phyloP scores from a whole-genome alignment of 768 basidiomycete species.

The Psilocybe tampanensis region DNA sequence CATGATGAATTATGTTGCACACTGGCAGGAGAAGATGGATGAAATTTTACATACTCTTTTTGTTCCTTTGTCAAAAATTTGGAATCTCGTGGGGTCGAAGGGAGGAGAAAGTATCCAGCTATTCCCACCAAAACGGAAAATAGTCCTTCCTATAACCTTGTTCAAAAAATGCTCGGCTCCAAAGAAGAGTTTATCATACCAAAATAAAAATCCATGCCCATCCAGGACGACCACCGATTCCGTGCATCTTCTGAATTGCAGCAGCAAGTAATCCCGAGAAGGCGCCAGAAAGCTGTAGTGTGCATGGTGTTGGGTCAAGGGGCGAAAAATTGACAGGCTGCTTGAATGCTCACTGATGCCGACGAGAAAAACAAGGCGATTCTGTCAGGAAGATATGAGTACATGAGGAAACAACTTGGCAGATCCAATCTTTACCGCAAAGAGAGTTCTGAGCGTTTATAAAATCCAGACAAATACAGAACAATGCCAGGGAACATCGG shows the following conservation, averaged over 20 bases:
- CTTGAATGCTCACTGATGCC: conserved; percentile 28
- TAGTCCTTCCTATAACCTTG: conserved; percentile 38
- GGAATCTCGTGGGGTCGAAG: conserved; percentile 33
- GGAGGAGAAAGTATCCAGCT: conserved; percentile 39
- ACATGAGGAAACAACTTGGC: not conserved
- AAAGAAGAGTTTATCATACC: conserved; percentile 23
- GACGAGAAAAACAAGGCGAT: conserved; percentile 40
- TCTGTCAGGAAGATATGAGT: conserved; percentile 20
- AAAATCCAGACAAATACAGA: conserved; percentile 40
- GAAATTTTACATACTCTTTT: conserved; percentile 29
- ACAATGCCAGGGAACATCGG: conserved; percentile 37
- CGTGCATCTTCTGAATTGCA: conserved; percentile 58
- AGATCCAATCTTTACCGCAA: conserved; percentile 8
- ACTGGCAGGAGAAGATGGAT: not conserved
- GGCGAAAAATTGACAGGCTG: not conserved
- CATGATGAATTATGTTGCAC: not conserved
- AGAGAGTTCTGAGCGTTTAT: conserved; percentile 26
- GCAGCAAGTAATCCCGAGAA: conserved; percentile 69
- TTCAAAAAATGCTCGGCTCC: not conserved
- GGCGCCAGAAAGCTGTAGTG: conserved; percentile 49
- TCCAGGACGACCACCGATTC: conserved; percentile 49
- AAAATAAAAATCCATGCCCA: conserved; percentile 69
- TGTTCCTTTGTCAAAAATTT: conserved; percentile 30
- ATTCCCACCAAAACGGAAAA: conserved; percentile 53
- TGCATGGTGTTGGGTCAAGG: not conserved